phyloP scores from a whole-genome alignment of 1,284 basidiomycete genomes.

The Sphaerobolus stellatus region DNA sequence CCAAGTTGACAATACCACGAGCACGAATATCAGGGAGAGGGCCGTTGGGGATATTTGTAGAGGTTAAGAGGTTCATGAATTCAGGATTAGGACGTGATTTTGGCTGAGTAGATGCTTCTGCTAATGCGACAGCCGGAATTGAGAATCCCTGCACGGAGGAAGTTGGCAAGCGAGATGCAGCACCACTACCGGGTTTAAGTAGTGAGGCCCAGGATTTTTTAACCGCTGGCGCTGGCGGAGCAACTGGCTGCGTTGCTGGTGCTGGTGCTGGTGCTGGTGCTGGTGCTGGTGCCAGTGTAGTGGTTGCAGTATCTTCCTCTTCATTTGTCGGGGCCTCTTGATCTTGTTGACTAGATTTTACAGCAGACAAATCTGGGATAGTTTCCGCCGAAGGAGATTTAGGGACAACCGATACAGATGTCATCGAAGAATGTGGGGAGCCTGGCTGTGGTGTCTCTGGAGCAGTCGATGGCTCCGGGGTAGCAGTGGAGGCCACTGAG shows the following conservation, averaged over 20 bases:
- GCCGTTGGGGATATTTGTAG: conserved; percentile 27
- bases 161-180: conserved; percentile 50
- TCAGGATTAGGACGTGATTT: conserved; percentile 45
- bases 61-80: conserved; percentile 56
- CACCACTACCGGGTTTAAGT: conserved; percentile 45
- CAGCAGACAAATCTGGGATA: too few relatives aligned
- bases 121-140: conserved; percentile 47
- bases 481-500: conserved; percentile 28
- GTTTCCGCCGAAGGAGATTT: conserved; percentile 22
- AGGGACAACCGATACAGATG: conserved; percentile 48
- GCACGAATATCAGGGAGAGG: conserved; percentile 55
- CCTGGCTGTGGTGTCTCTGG: conserved; percentile 49
- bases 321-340: too few relatives aligned
- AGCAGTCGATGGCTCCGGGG: conserved; percentile 41
- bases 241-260: conserved; percentile 19
- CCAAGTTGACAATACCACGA: conserved; percentile 89
- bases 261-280: conserved; percentile 20
- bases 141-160: conserved; percentile 70
- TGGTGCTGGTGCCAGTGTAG: conserved; percentile 13
- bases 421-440: conserved; percentile 60
- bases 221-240: conserved; percentile 34
- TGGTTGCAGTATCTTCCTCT: background rate
- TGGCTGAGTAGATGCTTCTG: conserved; percentile 18
- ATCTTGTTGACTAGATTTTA: too few relatives aligned
- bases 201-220: conserved; percentile 81